Evolutionary conservation across 2,329 filamentous ascomycete species (phyloP).

Genomic region (Ustilaginoidea virens): DNA sequence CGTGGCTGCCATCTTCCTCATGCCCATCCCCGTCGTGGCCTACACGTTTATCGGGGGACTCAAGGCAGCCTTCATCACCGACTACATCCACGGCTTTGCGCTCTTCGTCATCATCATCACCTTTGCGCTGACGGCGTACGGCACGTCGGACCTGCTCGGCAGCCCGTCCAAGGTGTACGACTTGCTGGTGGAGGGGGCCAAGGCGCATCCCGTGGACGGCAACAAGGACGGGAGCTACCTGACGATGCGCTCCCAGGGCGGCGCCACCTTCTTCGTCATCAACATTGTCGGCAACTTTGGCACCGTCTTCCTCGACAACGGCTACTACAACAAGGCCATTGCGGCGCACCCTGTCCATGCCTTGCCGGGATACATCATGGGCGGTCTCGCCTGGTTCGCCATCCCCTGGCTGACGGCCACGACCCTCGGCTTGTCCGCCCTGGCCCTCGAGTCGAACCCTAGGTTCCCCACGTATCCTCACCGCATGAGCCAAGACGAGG

Average conservation of each 20-base stretch:
- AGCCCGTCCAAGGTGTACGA: constrained; percentile 69
- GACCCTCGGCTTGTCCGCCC: constrained; percentile 69
- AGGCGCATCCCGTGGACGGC: constrained; percentile 58
- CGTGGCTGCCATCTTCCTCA: constrained; percentile 47
- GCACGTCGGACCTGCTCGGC: constrained; percentile 55
- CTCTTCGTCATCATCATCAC: constrained; percentile 73
- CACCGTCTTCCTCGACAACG: constrained; percentile 75
- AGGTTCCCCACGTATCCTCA: constrained; percentile 58
- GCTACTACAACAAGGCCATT: constrained; percentile 90
- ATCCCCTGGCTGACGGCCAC: constrained; percentile 84
- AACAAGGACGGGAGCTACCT: constrained; percentile 73
- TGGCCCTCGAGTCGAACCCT: constrained; percentile 62
- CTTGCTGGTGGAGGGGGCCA: constrained; percentile 51
- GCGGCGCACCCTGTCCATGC: constrained; percentile 74
- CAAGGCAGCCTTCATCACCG: constrained; percentile 76
- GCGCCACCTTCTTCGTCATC: constrained; percentile 82
- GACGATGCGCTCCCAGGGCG: constrained; percentile 59
- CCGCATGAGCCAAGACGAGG: constrained; percentile 57
- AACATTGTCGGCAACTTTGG: constrained; percentile 74
- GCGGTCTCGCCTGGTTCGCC: constrained; percentile 80
- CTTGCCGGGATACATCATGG: constrained; percentile 75
- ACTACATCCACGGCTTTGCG: constrained; percentile 76
- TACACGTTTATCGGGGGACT: constrained; percentile 70
- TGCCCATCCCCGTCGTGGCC: constrained; percentile 30
- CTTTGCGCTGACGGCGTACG: constrained; percentile 71